phyloP scores from a whole-genome alignment of 345 rosid genomes.

The Dovyalis caffra region DNA sequence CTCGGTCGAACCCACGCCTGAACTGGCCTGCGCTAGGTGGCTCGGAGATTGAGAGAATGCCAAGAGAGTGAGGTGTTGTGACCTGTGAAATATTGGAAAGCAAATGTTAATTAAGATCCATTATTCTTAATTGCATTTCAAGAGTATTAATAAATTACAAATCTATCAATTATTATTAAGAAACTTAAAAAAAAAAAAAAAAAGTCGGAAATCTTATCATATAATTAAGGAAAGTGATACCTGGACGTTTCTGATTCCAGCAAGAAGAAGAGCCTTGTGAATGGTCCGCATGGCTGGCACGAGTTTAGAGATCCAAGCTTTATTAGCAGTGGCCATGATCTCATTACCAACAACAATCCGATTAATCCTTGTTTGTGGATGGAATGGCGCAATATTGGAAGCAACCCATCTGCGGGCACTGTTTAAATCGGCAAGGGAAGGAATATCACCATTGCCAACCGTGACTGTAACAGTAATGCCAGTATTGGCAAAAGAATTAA shows the following conservation, averaged over 20 bases:
- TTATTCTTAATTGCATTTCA: too few relatives aligned
- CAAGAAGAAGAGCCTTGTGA: constrained; percentile 21
- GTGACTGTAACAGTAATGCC: constrained; percentile 24
- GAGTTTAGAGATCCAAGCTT: constrained; percentile 34
- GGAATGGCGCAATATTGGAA: constrained; percentile 49
- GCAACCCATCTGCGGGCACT: constrained; percentile 61
- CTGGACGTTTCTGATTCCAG: constrained; percentile 10
- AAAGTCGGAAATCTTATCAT: neutral
- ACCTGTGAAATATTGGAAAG: constrained; percentile 5
- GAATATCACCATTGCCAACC: constrained; percentile 46
- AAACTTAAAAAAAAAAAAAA: too few relatives aligned
- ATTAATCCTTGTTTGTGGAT: constrained; percentile 63
- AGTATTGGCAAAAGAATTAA: constrained; percentile 23
- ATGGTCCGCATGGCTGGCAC: constrained; percentile 25
- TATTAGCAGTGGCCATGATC: constrained; percentile 41
- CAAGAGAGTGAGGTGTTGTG: constrained; percentile 24
- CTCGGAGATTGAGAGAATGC: constrained; percentile 15
- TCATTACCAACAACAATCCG: constrained; percentile 69
- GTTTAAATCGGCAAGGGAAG: constrained; percentile 40
- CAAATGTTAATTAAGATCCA: neutral
- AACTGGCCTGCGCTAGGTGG: constrained; percentile 19
- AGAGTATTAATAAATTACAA: too few relatives aligned
- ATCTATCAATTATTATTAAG: too few relatives aligned
- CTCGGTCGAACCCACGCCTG: constrained; percentile 15
- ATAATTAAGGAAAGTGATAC: neutral